Conservation (phyloP, 805 yeast species). For the Wickerhamomyces alni region DNA sequence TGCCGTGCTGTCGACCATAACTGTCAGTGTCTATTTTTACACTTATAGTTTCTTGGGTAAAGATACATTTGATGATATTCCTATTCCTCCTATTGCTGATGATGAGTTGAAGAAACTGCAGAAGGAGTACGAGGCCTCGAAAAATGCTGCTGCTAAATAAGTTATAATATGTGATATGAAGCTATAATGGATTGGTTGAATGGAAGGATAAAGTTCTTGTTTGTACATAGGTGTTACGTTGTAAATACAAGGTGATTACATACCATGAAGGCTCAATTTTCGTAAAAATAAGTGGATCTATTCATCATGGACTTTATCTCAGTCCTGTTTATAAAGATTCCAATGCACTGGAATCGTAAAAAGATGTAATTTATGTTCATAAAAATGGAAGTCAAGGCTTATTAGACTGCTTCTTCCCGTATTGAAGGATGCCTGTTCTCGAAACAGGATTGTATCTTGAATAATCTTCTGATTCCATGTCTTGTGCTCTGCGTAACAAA, state of each 20-base stretch:
- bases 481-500: constrained; percentile 14
- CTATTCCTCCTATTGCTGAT: constrained; percentile 87
- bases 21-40: constrained; percentile 58
- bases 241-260: not conserved
- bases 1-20: constrained; percentile 51
- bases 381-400: no score
- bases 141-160: constrained; percentile 6
- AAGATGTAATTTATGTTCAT: no score
- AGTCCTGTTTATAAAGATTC: no score
- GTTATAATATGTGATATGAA: not conserved
- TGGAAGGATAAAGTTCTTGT: not conserved
- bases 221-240: not conserved
- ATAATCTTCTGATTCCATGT: constrained; percentile 22
- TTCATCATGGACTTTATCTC: no score
- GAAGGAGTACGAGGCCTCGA: constrained; percentile 56
- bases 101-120: constrained; percentile 67
- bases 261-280: no score
- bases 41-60: constrained; percentile 60
- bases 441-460: constrained; percentile 1
- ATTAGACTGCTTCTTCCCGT: not conserved
- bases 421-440: not conserved
- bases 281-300: no score
- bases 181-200: no score
- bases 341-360: no score
- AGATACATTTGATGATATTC: constrained; percentile 88